Evolutionary conservation across 2,329 filamentous ascomycete species (phyloP), one percentile per base, ranked within the genome.

Genomic region (Ophiosphaerella korrae): DNA sequence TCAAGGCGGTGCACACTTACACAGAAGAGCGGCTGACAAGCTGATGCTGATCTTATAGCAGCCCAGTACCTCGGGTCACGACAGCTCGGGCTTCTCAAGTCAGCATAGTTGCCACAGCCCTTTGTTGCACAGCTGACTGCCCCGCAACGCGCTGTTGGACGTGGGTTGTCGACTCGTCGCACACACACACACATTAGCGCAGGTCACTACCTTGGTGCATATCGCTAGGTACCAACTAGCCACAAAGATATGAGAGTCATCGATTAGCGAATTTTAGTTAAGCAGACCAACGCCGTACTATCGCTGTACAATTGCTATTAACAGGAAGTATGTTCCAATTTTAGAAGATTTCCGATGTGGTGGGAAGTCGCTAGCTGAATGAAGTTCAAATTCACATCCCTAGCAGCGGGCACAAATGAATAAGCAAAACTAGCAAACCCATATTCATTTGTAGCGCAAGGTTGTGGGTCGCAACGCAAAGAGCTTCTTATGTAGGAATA

Each of bases 1-100:
- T 21, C 42, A 31, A 45, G 42, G 42, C 42, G 24, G 11, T 21
- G 13, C 13, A 29, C 31, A n/a, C 18, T 12, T 18, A 16, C 36
- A 35, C 39, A 29, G 18, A 37, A 6, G 13, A 11, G 34, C 33
- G n/a, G 23, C 43, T 45, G 35, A 45, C 35, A 29, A 36, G 37
- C 37, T 42, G 31, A 48, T 42, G 45, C 37, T 42, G 31, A 48
- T 26, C 45, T 48, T 42, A 42, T 42, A 42, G 6, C 8, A 16
- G n/a, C 38, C 45, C 45, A 14, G 9, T 21, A n/a, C 31, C 8
- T 24, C 45, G 37, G 37, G 45, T 35, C 45, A 48, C 37, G 29
- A 31, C 37, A 48, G 45, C 18, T 29, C 45, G 45, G 21, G 36
- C 18, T 16, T 21, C 38, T 31, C 21, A 37, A 41, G 18, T 31